phyloP scores from a whole-genome alignment of 106 monocot species.

The Dioscorea alata region DNA sequence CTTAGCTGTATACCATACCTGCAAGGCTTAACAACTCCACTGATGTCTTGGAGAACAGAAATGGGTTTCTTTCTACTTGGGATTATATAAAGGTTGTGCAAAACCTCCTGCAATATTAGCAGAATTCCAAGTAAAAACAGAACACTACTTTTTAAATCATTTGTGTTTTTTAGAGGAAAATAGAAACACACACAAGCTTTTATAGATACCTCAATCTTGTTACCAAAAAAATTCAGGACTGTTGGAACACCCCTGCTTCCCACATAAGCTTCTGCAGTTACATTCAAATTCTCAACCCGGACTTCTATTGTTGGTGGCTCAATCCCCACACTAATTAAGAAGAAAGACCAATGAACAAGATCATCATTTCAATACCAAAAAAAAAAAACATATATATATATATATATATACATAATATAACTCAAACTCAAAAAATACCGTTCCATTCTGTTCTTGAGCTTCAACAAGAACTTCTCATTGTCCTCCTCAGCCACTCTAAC shows the following conservation, averaged over 20 bases:
- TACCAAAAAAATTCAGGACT: slow-evolving; percentile 24
- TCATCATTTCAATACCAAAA: neutral
- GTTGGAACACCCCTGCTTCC: slow-evolving; percentile 44
- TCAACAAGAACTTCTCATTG: slow-evolving; percentile 40
- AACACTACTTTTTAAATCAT: too few relatives aligned
- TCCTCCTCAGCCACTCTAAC: slow-evolving; percentile 44
- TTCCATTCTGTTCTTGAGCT: slow-evolving; percentile 32
- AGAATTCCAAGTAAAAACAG: neutral
- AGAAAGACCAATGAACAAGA: neutral
- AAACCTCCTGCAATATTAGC: neutral
- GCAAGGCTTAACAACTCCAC: slow-evolving; percentile 31
- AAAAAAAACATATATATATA: neutral
- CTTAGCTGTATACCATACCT: slow-evolving; percentile 5
- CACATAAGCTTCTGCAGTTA: slow-evolving; percentile 35
- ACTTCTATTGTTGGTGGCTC: slow-evolving; percentile 58
- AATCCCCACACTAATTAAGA: slow-evolving; percentile 47
- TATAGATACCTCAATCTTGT: slow-evolving; percentile 22
- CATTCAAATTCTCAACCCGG: slow-evolving; percentile 34
- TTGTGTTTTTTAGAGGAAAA: neutral
- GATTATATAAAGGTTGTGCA: slow-evolving; percentile 10
- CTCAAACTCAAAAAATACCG: neutral
- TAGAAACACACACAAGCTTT: neutral
- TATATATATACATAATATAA: neutral
- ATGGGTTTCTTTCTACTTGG: slow-evolving; percentile 28
- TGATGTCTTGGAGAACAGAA: slow-evolving; percentile 26